Percentiles rank a stretch among this genome's conserved stretches.
Evolutionary conservation across 2,329 filamentous ascomycete species (phyloP).

Genomic region (Fusarium anguioides): DNA sequence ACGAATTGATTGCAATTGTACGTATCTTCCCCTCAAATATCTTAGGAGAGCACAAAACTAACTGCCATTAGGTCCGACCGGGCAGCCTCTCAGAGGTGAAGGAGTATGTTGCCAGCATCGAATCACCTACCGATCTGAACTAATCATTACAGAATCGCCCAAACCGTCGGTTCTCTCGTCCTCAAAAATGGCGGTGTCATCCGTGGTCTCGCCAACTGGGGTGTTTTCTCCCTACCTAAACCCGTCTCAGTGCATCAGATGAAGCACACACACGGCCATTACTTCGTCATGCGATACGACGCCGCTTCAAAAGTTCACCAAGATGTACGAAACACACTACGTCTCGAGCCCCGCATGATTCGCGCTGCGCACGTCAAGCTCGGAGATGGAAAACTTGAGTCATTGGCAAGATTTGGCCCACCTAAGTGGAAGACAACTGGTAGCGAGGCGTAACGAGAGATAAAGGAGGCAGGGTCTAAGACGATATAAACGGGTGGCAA

Average conservation of each 20-base stretch:
- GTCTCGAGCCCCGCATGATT: slow-evolving; percentile 90
- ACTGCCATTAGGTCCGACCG: slow-evolving; percentile 78
- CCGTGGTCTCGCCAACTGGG: slow-evolving; percentile 95
- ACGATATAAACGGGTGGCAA: slow-evolving; percentile 5
- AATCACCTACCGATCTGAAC: slow-evolving; percentile 9
- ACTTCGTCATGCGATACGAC: slow-evolving; percentile 99
- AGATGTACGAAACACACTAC: slow-evolving; percentile 78
- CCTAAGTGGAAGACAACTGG: slow-evolving; percentile 60
- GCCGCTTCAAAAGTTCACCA: slow-evolving; percentile 78
- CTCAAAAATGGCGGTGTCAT: slow-evolving; percentile 88
- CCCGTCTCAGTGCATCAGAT: slow-evolving; percentile 84
- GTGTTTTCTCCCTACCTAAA: slow-evolving; percentile 86
- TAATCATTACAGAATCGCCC: slow-evolving; percentile 76
- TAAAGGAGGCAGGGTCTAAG: background rate
- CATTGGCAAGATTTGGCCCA: slow-evolving; percentile 60
- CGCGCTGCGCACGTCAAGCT: slow-evolving; percentile 88
- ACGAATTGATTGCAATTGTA: slow-evolving; percentile 97
- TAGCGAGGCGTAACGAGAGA: slow-evolving; percentile 45
- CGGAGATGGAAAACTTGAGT: slow-evolving; percentile 70
- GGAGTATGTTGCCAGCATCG: slow-evolving; percentile 72
- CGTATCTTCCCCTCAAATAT: slow-evolving; percentile 50
- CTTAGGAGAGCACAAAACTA: slow-evolving; percentile 33
- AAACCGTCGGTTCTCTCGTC: slow-evolving; percentile 83
- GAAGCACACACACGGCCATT: slow-evolving; percentile 86
- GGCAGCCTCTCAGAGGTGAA: slow-evolving; percentile 91